phyloP scores from a whole-genome alignment of 192 early-diverging fungal species.

The Piromyces finnis region DNA sequence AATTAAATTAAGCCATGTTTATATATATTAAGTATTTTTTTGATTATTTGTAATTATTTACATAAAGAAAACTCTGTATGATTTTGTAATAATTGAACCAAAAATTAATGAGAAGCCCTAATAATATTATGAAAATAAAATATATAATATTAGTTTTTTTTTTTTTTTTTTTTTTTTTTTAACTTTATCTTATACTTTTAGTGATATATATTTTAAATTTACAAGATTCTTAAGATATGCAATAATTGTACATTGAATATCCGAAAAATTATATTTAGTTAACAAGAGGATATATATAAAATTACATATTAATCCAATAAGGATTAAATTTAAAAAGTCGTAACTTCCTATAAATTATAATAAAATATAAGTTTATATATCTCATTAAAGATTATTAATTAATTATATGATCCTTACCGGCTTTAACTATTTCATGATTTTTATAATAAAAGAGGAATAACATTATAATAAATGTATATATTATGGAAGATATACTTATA shows the following conservation, averaged over 20 bases:
- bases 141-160: too few relatives aligned
- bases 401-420: too few relatives aligned
- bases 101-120: background rate
- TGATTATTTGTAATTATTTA: too few relatives aligned
- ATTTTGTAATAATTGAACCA: background rate
- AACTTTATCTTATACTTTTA: too few relatives aligned
- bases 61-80: background rate
- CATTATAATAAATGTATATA: background rate
- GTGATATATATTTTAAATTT: background rate
- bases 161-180: too few relatives aligned
- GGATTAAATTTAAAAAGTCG: background rate
- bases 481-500: background rate
- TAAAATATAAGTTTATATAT: background rate
- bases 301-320: background rate
- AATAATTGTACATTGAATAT: background rate
- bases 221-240: background rate
- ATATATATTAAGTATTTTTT: too few relatives aligned
- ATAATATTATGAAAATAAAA: too few relatives aligned
- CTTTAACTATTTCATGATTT: too few relatives aligned
- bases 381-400: too few relatives aligned
- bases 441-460: too few relatives aligned
- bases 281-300: background rate
- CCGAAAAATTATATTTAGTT: background rate
- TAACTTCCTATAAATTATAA: background rate
- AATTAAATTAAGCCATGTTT: too few relatives aligned